These are phyloP conservation scores for Lentinula detonsa DNA, from an alignment of 768 basidiomycete species.

Conservation along the genomic window DNA sequence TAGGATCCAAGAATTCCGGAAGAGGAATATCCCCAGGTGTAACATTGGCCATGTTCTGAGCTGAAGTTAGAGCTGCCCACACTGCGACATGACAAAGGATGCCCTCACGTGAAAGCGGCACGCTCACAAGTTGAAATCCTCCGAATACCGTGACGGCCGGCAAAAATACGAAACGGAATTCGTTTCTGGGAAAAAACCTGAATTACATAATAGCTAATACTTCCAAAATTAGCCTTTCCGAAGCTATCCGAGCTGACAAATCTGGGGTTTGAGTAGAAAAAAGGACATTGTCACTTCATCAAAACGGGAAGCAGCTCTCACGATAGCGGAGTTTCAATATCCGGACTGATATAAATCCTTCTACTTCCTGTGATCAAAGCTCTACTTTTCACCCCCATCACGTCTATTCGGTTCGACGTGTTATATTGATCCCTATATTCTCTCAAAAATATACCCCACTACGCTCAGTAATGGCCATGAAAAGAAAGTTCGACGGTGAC, in stretches of 20 bases:
- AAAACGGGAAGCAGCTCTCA: neutral
- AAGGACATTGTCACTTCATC: neutral
- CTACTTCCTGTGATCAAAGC: slow-evolving; percentile 5
- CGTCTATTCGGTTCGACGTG: slow-evolving; percentile 14
- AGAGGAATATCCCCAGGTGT: slow-evolving; percentile 16
- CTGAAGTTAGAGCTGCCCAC: neutral
- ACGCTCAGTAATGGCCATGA: slow-evolving; percentile 50
- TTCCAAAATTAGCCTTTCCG: neutral
- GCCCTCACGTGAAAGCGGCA: neutral
- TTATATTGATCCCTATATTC: slow-evolving; percentile 3
- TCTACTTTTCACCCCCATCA: slow-evolving; percentile 7
- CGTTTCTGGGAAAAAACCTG: too few relatives aligned
- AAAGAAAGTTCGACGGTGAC: slow-evolving; percentile 69
- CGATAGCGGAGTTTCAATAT: slow-evolving; percentile 8
- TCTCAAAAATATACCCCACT: neutral
- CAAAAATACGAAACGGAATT: neutral
- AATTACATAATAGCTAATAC: neutral
- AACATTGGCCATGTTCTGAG: slow-evolving; percentile 6
- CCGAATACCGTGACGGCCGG: neutral
- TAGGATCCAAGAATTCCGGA: slow-evolving; percentile 45
- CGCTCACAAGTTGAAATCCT: too few relatives aligned
- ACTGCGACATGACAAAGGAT: neutral
- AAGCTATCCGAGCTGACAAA: neutral
- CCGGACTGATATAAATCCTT: slow-evolving; percentile 21
- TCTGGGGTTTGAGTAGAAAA: neutral